Conservation (phyloP, 2,329 filamentous ascomycete species). For the Trichoderma brevicompactum region DNA sequence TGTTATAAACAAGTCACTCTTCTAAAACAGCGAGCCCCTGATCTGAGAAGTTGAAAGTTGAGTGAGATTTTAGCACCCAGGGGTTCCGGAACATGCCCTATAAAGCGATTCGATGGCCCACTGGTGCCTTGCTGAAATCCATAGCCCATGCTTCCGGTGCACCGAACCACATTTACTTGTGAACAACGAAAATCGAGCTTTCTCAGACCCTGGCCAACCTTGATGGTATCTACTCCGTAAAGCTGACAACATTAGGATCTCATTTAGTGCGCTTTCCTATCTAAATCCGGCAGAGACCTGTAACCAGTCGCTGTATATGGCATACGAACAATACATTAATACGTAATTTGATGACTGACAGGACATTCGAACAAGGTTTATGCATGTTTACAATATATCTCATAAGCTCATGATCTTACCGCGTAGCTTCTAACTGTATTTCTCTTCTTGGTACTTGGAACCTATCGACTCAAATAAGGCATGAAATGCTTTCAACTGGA, state of each 20-base stretch:
- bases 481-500: too few species aligned
- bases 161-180: constrained; percentile 5
- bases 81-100: neutral
- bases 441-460: too few species aligned
- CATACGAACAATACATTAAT: neutral
- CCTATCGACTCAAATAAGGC: too few species aligned
- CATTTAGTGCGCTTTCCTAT: too few species aligned
- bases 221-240: neutral
- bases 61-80: constrained; percentile 24
- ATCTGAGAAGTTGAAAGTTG: neutral
- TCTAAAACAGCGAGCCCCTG: neutral
- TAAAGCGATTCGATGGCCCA: neutral
- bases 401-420: neutral
- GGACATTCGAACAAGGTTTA: neutral
- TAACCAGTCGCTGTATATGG: neutral
- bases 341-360: neutral
- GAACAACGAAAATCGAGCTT: too few species aligned
- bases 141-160: neutral
- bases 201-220: neutral
- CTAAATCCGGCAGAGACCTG: neutral
- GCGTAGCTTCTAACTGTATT: neutral
- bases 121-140: neutral
- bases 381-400: neutral
- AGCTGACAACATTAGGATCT: neutral
- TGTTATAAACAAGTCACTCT: neutral